phyloP scores from a whole-genome alignment of 192 early-diverging fungal genomes.

The Radiomyces spectabilis region DNA sequence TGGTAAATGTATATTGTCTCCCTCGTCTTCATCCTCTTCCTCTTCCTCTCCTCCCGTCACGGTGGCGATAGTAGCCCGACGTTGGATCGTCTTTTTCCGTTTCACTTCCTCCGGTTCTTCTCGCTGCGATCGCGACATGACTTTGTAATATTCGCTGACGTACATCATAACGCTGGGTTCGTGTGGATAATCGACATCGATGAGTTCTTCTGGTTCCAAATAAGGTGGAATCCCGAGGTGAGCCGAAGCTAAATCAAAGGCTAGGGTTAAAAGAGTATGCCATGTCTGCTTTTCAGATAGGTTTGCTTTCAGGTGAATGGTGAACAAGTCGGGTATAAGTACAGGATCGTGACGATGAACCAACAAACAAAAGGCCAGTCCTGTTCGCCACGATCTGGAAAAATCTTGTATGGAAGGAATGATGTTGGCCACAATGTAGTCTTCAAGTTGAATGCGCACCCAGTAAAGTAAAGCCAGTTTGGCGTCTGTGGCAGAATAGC shows the following conservation, averaged over 20 bases:
- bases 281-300: conserved; percentile 29
- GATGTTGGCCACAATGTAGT: conserved; percentile 34
- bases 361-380: conserved; percentile 41
- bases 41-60: conserved; percentile 19
- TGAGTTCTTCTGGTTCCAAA: conserved; percentile 38
- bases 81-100: conserved; percentile 11
- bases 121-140: conserved; percentile 36
- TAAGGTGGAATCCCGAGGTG: conserved; percentile 33
- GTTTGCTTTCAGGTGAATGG: conserved; percentile 23
- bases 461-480: conserved; percentile 42
- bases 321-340: conserved; percentile 36
- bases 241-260: conserved; percentile 33
- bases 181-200: conserved; percentile 43
- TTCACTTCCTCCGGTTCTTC: conserved; percentile 7
- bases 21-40: background rate
- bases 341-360: conserved; percentile 36
- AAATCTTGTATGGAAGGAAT: conserved; percentile 46
- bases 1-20: conserved; percentile 14
- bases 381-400: conserved; percentile 40
- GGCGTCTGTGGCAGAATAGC: conserved; percentile 32
- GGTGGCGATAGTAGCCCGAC: conserved; percentile 21
- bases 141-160: conserved; percentile 41
- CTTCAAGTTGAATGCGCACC: conserved; percentile 43
- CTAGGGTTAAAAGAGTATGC: conserved; percentile 17
- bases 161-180: conserved; percentile 48